phyloP scores from a whole-genome alignment of 2,329 filamentous ascomycete genomes.

The Zalaria sp. region DNA sequence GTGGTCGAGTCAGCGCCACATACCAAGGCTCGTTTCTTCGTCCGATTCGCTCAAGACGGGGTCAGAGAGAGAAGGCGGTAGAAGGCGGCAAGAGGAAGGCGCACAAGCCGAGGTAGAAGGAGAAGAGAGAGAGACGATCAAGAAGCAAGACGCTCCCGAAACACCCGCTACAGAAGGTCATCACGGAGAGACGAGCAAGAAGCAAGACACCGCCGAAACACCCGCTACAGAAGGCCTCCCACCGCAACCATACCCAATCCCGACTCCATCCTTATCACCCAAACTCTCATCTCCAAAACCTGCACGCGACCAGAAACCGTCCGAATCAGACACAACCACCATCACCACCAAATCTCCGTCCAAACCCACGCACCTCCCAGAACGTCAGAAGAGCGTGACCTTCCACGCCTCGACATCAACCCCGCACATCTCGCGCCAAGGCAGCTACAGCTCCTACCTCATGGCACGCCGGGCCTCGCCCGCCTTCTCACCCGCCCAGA shows the following conservation, averaged over 20 bases:
- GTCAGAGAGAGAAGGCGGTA: no score
- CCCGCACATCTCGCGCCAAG: constrained; percentile 4
- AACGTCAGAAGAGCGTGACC: constrained; percentile 9
- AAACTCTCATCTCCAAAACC: background rate
- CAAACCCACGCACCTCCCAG: constrained; percentile 1
- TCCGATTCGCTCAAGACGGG: no score
- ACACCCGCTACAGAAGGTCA: background rate
- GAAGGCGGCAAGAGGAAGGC: background rate
- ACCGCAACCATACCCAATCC: background rate
- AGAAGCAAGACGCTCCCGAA: background rate
- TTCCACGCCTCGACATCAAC: constrained; percentile 10
- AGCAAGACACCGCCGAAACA: background rate
- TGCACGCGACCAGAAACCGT: background rate
- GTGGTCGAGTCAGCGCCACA: constrained; percentile 4
- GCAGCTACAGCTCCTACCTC: constrained; percentile 7
- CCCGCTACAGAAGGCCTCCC: constrained; percentile 1
- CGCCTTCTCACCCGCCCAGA: constrained; percentile 3
- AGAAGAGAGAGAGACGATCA: no score
- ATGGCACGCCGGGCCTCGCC: constrained; percentile 6
- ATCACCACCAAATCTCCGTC: background rate
- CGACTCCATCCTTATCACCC: background rate
- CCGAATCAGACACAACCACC: background rate
- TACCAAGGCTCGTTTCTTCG: constrained; percentile 1
- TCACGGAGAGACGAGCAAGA: background rate
- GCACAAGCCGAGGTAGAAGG: background rate